A percentile compares a stretch with the other conserved stretches of the same genome.
These are phyloP conservation scores for Alternaria longipes DNA, from an alignment of 2,329 filamentous ascomycete species.

Conservation along the genomic window DNA sequence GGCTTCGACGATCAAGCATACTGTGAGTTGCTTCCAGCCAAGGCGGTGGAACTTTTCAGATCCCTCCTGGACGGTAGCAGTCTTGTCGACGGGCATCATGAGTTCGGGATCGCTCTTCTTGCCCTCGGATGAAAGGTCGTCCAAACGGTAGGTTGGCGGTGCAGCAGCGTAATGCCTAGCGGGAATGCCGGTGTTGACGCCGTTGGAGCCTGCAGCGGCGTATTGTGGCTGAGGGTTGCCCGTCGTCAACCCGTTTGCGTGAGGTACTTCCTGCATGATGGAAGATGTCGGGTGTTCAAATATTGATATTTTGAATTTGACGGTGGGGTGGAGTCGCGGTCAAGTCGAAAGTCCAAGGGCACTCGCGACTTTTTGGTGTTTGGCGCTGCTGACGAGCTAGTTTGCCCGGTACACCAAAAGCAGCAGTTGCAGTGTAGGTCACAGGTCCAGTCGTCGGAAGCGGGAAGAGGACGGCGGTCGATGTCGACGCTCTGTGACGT, in stretches of 20 bases:
- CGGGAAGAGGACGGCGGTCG: not conserved
- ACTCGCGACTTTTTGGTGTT: slow-evolving; percentile 24
- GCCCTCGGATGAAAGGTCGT: slow-evolving; percentile 36
- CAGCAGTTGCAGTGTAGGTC: slow-evolving; percentile 37
- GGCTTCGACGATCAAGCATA: slow-evolving; percentile 61
- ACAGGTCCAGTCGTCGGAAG: slow-evolving; percentile 17
- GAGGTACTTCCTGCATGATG: slow-evolving; percentile 35
- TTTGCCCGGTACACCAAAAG: slow-evolving; percentile 15
- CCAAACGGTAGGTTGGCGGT: slow-evolving; percentile 34
- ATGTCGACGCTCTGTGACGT: slow-evolving; percentile 13
- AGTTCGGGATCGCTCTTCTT: slow-evolving; percentile 49
- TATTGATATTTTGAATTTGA: not conserved
- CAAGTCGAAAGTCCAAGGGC: slow-evolving; percentile 13
- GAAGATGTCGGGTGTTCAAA: not conserved
- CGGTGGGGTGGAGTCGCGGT: slow-evolving; percentile 1
- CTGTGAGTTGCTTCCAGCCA: slow-evolving; percentile 62
- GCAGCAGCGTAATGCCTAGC: slow-evolving; percentile 16
- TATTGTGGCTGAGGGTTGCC: slow-evolving; percentile 10
- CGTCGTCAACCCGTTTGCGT: slow-evolving; percentile 13
- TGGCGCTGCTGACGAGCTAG: slow-evolving; percentile 23
- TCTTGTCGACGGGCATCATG: slow-evolving; percentile 41
- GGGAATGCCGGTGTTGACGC: slow-evolving; percentile 3
- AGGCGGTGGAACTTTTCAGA: slow-evolving; percentile 54
- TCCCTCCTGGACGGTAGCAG: slow-evolving; percentile 47
- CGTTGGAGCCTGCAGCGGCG: not conserved